A percentile compares a stretch with the other conserved stretches of the same genome.
These are phyloP conservation scores for Setaria italica DNA, from an alignment of 202 grass and related monocot genomes.

Conservation along the genomic window DNA sequence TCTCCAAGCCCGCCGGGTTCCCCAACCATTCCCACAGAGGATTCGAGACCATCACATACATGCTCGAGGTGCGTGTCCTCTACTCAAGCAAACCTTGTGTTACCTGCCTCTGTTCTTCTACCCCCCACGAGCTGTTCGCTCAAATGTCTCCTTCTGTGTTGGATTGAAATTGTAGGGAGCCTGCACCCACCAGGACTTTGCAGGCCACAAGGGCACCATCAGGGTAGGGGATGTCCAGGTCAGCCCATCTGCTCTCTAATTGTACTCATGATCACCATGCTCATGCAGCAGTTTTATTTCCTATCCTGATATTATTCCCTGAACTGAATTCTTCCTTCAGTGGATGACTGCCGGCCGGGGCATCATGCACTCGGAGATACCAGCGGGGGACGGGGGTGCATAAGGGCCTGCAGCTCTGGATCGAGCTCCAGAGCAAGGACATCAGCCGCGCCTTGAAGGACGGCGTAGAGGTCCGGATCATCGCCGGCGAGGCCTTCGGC, in stretches of 20 bases:
- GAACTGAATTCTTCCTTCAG: slow-evolving; percentile 34
- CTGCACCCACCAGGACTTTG: slow-evolving; percentile 81
- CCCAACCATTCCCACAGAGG: slow-evolving; percentile 90
- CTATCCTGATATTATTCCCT: not conserved
- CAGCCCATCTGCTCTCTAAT: not conserved
- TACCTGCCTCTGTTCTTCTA: not conserved
- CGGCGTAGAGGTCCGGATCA: slow-evolving; percentile 69
- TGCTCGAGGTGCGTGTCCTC: slow-evolving; percentile 60
- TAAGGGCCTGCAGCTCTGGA: slow-evolving; percentile 91
- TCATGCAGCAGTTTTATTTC: too few relatives aligned
- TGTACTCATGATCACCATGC: too few relatives aligned
- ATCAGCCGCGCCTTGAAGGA: slow-evolving; percentile 57
- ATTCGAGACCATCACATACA: slow-evolving; percentile 96
- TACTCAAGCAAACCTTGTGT: not conserved
- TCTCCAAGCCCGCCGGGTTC: slow-evolving; percentile 82
- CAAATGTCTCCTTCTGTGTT: not conserved
- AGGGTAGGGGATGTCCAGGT: slow-evolving; percentile 82
- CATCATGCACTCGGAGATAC: slow-evolving; percentile 97
- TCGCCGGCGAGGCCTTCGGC: slow-evolving; percentile 86
- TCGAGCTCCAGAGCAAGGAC: slow-evolving; percentile 88
- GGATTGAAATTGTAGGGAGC: slow-evolving; percentile 54
- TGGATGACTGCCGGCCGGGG: slow-evolving; percentile 96
- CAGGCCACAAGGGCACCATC: slow-evolving; percentile 84
- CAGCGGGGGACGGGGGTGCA: slow-evolving; percentile 65
- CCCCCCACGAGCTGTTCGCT: slow-evolving; percentile 52